These are phyloP conservation scores for Rubus parviflorus DNA, from an alignment of 306 rosid species.

Conservation along the genomic window DNA sequence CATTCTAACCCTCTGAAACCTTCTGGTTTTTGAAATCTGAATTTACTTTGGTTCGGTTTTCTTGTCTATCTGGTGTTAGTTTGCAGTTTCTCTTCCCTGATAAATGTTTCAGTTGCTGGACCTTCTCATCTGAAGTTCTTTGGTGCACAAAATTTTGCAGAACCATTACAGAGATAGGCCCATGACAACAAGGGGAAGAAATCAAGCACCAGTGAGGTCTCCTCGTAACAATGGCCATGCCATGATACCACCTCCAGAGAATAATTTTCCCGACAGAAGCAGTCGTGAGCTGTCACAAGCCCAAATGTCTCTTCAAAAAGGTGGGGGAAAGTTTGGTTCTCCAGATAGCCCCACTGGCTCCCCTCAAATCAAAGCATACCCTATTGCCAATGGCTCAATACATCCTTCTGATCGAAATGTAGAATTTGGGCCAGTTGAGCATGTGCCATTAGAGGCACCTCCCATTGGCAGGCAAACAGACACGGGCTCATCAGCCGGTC, in stretches of 20 bases:
- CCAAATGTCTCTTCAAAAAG: conserved; percentile 29
- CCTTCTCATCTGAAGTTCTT: conserved; percentile 23
- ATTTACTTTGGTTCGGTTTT: background rate
- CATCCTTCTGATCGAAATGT: conserved; percentile 31
- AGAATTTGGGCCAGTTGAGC: conserved; percentile 36
- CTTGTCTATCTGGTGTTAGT: background rate
- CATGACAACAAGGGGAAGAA: conserved; percentile 45
- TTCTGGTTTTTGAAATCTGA: conserved; percentile 2
- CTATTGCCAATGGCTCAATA: conserved; percentile 30
- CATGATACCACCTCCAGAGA: conserved; percentile 27
- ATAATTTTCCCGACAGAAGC: conserved; percentile 34
- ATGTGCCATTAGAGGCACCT: conserved; percentile 27
- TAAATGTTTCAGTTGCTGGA: conserved; percentile 14
- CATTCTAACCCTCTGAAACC: conserved; percentile 28
- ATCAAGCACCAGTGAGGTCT: conserved; percentile 41
- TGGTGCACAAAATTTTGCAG: conserved; percentile 36
- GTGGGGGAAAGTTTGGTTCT: conserved; percentile 25
- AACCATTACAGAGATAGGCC: conserved; percentile 53
- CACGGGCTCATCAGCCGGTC: conserved; percentile 1
- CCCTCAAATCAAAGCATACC: conserved; percentile 31
- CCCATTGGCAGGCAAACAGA: conserved; percentile 31
- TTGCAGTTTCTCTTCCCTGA: conserved; percentile 14
- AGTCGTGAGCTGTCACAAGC: conserved; percentile 31
- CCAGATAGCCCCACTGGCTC: conserved; percentile 30
- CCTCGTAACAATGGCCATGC: conserved; percentile 42